Percentiles rank a stretch among this genome's conserved stretches.
Conservation (phyloP, 2,329 filamentous ascomycete species). For the Sporothrix dimorphospora region DNA sequence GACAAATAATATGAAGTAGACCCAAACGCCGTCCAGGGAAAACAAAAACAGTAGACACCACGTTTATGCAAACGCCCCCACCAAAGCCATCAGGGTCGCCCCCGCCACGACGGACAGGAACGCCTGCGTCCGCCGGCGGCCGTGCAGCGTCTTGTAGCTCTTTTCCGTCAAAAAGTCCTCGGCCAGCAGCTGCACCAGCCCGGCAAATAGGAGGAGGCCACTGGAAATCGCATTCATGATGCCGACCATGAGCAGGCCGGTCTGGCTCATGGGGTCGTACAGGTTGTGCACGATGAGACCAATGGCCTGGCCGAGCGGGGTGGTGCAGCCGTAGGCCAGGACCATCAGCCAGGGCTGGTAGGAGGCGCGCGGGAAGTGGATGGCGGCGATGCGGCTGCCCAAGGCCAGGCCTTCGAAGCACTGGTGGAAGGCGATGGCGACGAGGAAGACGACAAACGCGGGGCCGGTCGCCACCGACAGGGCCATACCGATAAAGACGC, state of each 20-base stretch:
- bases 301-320: constrained; percentile 81
- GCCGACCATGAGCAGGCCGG: constrained; percentile 78
- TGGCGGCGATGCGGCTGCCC: constrained; percentile 80
- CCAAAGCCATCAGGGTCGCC: constrained; percentile 69
- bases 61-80: constrained; percentile 75
- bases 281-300: constrained; percentile 76
- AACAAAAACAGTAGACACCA: neutral
- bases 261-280: constrained; percentile 77
- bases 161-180: constrained; percentile 82
- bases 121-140: constrained; percentile 63
- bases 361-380: constrained; percentile 75
- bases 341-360: constrained; percentile 83
- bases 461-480: constrained; percentile 79
- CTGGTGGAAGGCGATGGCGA: constrained; percentile 83
- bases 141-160: constrained; percentile 69
- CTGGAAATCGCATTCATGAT: constrained; percentile 86
- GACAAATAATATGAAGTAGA: neutral
- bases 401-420: constrained; percentile 87
- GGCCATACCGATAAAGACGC: constrained; percentile 83
- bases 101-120: constrained; percentile 66
- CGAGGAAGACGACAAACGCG: constrained; percentile 76
- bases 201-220: constrained; percentile 79
- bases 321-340: constrained; percentile 74
- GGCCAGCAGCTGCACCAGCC: constrained; percentile 79
- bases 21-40: neutral